Evolutionary conservation across 2,329 filamentous ascomycete genomes (phyloP).

Genomic region (Hymenotorrendiella dingleyae): DNA sequence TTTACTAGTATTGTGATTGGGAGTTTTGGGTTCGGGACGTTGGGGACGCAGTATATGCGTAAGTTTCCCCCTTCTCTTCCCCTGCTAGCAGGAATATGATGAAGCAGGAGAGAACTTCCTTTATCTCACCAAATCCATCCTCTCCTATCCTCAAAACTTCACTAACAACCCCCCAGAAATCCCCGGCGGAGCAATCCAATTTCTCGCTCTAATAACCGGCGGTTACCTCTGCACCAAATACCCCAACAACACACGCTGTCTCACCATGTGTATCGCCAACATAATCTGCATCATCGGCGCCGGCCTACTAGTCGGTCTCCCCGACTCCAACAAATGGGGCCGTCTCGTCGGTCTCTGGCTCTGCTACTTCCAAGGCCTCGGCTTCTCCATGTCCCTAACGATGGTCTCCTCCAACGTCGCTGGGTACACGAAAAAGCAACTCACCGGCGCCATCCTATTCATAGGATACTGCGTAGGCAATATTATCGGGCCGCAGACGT

Average conservation of each 20-base stretch:
- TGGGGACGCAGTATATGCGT: conserved; percentile 51
- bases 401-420: conserved; percentile 48
- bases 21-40: conserved; percentile 33
- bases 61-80: too few relatives aligned
- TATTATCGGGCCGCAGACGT: conserved; percentile 41
- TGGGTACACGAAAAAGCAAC: conserved; percentile 49
- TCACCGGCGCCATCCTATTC: conserved; percentile 45
- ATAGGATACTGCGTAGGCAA: conserved; percentile 49
- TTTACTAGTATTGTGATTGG: conserved; percentile 29
- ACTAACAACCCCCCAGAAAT: too few relatives aligned
- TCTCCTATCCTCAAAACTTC: too few relatives aligned
- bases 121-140: too few relatives aligned
- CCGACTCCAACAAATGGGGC: conserved; percentile 47
- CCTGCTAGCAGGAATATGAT: too few relatives aligned
- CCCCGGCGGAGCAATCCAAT: conserved; percentile 52
- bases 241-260: conserved; percentile 43
- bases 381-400: conserved; percentile 47
- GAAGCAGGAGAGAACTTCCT: too few relatives aligned
- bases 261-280: conserved; percentile 52
- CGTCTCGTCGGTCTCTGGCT: conserved; percentile 52
- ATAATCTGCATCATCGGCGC: conserved; percentile 48
- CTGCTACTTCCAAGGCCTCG: conserved; percentile 47
- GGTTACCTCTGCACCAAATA: conserved; percentile 47
- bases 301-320: conserved; percentile 45
- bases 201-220: conserved; percentile 44